A percentile compares a stretch with the other conserved stretches of the same genome.
These are phyloP conservation scores for Botrytis pseudocinerea DNA, from an alignment of 2,329 filamentous ascomycete species.

Conservation along the genomic window DNA sequence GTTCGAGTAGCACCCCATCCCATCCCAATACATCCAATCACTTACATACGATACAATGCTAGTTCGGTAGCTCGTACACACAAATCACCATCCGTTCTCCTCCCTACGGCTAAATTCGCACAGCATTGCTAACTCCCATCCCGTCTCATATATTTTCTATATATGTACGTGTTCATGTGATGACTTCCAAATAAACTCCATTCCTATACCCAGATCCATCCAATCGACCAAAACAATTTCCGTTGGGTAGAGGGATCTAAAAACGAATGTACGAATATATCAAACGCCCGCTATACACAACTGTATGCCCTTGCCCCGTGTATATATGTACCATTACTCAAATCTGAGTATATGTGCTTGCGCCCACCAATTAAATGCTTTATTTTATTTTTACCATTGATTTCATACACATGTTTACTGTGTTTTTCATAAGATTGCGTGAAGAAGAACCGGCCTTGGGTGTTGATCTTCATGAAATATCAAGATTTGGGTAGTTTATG, in stretches of 20 bases:
- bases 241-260: not conserved
- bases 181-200: not conserved
- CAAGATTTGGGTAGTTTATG: not conserved
- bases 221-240: not conserved
- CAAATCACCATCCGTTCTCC: not conserved
- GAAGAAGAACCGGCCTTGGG: not conserved
- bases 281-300: constrained; percentile 19
- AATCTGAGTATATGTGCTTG: constrained; percentile 8
- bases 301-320: not conserved
- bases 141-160: not conserved
- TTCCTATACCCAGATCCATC: not conserved
- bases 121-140: not conserved
- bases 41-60: not conserved
- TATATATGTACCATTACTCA: constrained; percentile 1
- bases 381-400: constrained; percentile 9
- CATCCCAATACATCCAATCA: not conserved
- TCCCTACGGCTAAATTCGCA: not conserved
- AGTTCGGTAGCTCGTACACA: not conserved
- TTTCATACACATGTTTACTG: constrained; percentile 6
- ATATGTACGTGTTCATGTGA: not conserved
- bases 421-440: constrained; percentile 8
- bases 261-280: not conserved
- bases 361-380: constrained; percentile 4
- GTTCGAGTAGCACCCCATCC: not conserved
- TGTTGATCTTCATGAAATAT: not conserved